phyloP scores from a whole-genome alignment of 2,329 filamentous ascomycete species.

The Massarina eburnea region DNA sequence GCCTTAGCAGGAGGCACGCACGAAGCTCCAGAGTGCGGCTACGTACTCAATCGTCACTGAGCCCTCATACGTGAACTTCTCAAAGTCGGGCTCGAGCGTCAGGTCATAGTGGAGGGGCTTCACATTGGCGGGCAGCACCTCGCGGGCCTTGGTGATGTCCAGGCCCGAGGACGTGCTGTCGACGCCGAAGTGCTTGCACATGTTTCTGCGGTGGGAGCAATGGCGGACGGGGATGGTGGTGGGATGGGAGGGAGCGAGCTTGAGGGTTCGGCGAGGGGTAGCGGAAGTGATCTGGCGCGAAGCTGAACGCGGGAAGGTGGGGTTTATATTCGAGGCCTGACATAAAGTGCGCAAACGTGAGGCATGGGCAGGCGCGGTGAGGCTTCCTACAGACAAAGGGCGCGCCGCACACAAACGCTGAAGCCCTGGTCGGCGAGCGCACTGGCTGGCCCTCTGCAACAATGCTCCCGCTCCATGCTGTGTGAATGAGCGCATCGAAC shows the following conservation, averaged over 20 bases:
- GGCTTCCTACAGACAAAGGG: conserved; percentile 1
- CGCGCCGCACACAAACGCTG: conserved; percentile 4
- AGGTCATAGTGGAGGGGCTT: conserved; percentile 90
- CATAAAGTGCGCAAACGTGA: too few relatives aligned
- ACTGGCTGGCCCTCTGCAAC: conserved; percentile 23
- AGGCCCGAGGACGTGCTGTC: conserved; percentile 59
- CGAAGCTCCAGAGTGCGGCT: not conserved
- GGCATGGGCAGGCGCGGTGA: not conserved
- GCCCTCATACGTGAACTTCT: conserved; percentile 84
- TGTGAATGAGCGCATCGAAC: conserved; percentile 39
- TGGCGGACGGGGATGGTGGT: conserved; percentile 46
- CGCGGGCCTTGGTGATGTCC: conserved; percentile 67
- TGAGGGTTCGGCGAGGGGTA: conserved; percentile 23
- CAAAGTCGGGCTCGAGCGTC: conserved; percentile 86
- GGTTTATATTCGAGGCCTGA: too few relatives aligned
- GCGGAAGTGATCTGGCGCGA: conserved; percentile 1
- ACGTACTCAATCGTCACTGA: conserved; percentile 76
- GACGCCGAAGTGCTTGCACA: conserved; percentile 66
- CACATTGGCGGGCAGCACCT: conserved; percentile 89
- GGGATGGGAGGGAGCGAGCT: conserved; percentile 18
- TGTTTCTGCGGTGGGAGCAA: conserved; percentile 76
- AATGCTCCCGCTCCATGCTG: conserved; percentile 35
- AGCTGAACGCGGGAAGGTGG: conserved; percentile 36
- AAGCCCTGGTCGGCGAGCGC: conserved; percentile 7
- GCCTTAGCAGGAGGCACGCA: conserved; percentile 20